Conservation (phyloP, 306 rosid genomes). For the Vachellia collinsii region DNA sequence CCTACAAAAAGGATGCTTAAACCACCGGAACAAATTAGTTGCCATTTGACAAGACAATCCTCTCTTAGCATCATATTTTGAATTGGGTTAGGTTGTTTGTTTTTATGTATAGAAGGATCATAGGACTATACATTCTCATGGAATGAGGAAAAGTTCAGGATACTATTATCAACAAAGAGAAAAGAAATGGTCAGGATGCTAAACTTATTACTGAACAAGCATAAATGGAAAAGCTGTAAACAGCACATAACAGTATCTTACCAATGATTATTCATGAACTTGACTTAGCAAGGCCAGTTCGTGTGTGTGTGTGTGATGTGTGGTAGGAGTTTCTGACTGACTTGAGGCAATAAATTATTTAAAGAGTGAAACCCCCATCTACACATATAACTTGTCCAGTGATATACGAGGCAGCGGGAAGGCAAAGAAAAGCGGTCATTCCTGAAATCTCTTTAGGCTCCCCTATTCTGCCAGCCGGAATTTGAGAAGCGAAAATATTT, state of each 20-base stretch:
- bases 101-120: not conserved
- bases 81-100: not conserved
- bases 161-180: not conserved
- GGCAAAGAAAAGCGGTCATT: conserved; percentile 46
- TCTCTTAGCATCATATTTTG: not conserved
- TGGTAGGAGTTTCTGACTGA: too few species aligned
- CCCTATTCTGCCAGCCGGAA: conserved; percentile 42
- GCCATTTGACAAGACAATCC: not conserved
- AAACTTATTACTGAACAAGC: not conserved
- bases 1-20: too few species aligned
- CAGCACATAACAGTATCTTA: not conserved
- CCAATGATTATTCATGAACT: not conserved
- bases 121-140: not conserved
- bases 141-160: not conserved
- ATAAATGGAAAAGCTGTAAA: not conserved
- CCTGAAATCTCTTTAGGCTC: conserved; percentile 58
- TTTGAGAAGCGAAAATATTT: not conserved
- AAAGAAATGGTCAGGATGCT: not conserved
- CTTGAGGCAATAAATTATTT: not conserved
- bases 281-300: not conserved
- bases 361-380: conserved; percentile 58
- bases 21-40: not conserved
- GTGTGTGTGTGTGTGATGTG: too few species aligned
- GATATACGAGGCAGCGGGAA: conserved; percentile 42
- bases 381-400: conserved; percentile 55